Base-by-base conservation (phyloP, 805 yeast genomes). In the Yarrowia keelungensis region DNA sequence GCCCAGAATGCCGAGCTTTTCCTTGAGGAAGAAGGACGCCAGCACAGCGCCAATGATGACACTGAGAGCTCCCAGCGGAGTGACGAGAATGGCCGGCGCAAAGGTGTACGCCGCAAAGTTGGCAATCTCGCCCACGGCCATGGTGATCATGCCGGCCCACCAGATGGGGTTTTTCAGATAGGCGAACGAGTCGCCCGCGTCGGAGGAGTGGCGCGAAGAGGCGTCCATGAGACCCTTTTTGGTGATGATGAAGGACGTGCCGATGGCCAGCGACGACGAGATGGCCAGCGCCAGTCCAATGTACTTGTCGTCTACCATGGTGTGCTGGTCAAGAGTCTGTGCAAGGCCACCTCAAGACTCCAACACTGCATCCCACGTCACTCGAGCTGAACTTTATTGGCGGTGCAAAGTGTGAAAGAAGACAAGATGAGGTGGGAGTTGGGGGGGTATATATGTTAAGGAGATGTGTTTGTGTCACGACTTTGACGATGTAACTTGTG, bases 101-200 rank as follows among this genome's bases (percentile, higher is more conserved):
- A 92, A 92, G 1, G 97, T 92, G 76, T 92, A 92, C 0, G 97
- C 97, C 3, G 97, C 97, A 76, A 92, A 92, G 76, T 92, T 92
- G 69, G 97, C 97, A 49, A 92, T 79, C 76, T 92, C 97, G 7
- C 97, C 97, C 26, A 92, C 79, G 2, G 95, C 97, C 97, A 92
- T 81, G 59, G 96, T 87, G 39, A 87, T 75, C 84, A 92, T 92
- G 12, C 97, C 97, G 0, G 94, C 90, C 91, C 97, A 90, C 97
- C 97, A 92, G 46, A 91, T 85, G 12, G 97, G 97, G 76, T 90
- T 91, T 72, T 84, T 87, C 71, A 92, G 80, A 76, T 92, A 92
- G 74, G 89, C 87, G 75, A 83, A 87, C n/a, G 92, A 92, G 70
- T 90, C 90, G 38, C 89, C 91, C 69, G 82, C 84, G 43, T 84